Base-by-base conservation (phyloP, 2,329 filamentous ascomycete species). In the Seiridium unicorne region DNA sequence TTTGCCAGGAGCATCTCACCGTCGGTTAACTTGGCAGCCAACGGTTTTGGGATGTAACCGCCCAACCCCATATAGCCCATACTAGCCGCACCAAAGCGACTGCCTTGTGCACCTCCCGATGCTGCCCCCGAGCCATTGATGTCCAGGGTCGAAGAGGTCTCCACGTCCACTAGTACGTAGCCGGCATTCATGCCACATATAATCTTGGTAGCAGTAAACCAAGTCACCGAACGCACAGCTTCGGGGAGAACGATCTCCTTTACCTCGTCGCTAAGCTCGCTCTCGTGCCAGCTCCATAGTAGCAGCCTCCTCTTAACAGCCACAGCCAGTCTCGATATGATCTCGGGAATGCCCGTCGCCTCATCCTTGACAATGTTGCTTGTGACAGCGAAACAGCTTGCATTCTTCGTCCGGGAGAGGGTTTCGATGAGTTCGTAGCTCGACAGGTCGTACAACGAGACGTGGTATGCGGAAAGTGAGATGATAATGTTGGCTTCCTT, bases 41-140 rank as follows among this genome's bases (percentile, higher is more conserved):
- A 82, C 5, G 95, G 96, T 70, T 92, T 96, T 1, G 95, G 94
- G 59, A 94, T 92, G 79, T 93, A 95, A 47, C 92, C 91, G 55
- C 92, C 93, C 72, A 98, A 88, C 1, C 94, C 94, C 85, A 98
- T 96, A 71, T 98, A 98, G 49, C 93, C 93, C 92, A 98, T 97
- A 53, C 92, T 91, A 6, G 89, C 90, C 2, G 92, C 90, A 5
- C 92, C 92, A 66, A 97, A 94, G 44, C 93, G 85, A 59, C 87
- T 88, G 2, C 84, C 86, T 65, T 91, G 88, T 1, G 81, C 80
- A 1, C 81, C 79, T 1, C 86, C 81, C 6, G 83, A 81, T 32
- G 89, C 89, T 9, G 86, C 85, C 42, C 91, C 89, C 0, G 91
- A 89, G 10, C 90, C 92, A 59, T 90, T 85, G 62, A 99, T 89